A percentile compares a stretch with the other conserved stretches of the same genome.
Evolutionary conservation across 345 rosid genomes (phyloP).

Genomic region (Euphorbia tirucalli): DNA sequence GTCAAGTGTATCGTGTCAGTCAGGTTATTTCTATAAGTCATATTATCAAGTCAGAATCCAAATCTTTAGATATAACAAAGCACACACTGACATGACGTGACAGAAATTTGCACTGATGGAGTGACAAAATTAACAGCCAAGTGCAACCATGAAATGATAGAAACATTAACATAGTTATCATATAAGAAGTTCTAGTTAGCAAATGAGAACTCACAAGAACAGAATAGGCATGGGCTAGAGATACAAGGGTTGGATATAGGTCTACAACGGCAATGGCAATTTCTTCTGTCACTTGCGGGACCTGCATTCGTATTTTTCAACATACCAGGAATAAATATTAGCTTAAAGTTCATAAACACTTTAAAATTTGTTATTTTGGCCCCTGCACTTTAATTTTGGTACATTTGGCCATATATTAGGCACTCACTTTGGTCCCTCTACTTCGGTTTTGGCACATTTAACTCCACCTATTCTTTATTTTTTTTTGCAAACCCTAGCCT

Average conservation of each 20-base stretch:
- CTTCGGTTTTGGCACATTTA: too few relatives aligned
- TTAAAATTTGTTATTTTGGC: background rate
- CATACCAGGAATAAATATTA: background rate
- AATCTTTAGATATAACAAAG: too few relatives aligned
- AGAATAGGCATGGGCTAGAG: conserved; percentile 83
- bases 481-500: too few relatives aligned
- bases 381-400: background rate
- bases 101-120: too few relatives aligned
- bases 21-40: too few relatives aligned
- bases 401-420: background rate
- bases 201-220: conserved; percentile 59
- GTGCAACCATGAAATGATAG: background rate
- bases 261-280: conserved; percentile 68
- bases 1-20: too few relatives aligned
- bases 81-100: too few relatives aligned
- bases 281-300: conserved; percentile 84
- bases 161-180: background rate
- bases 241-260: conserved; percentile 69
- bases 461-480: too few relatives aligned
- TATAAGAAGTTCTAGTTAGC: background rate
- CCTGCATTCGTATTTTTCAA: conserved; percentile 42
- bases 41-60: too few relatives aligned
- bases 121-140: background rate
- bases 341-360: background rate
- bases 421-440: too few relatives aligned